Percentiles rank a stretch among this genome's conserved stretches.
Evolutionary conservation across 2,329 filamentous ascomycete genomes (phyloP).

Genomic region (Phyllosticta citribraziliensis): DNA sequence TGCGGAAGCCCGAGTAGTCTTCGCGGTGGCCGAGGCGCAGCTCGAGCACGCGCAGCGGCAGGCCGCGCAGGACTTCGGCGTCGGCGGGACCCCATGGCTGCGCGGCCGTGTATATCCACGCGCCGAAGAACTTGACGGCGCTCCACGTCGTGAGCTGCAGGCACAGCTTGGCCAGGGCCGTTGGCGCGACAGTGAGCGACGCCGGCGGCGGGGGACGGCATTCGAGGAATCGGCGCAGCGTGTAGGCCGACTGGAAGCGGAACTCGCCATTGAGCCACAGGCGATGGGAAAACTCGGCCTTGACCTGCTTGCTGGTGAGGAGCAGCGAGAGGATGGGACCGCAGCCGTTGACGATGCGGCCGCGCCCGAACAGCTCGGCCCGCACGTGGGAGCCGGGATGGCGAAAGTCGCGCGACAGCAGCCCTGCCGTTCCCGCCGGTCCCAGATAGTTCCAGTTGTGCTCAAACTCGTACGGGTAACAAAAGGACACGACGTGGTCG

Average conservation of each 20-base stretch:
- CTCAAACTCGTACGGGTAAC: constrained; percentile 8
- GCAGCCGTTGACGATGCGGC: constrained; percentile 6
- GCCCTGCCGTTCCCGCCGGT: constrained; percentile 1
- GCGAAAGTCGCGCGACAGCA: constrained; percentile 4
- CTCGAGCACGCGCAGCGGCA: background rate
- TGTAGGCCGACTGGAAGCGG: constrained; percentile 1
- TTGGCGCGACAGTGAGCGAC: background rate
- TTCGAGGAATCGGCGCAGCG: constrained; percentile 2
- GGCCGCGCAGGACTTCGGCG: background rate
- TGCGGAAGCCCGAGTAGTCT: background rate
- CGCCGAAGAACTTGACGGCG: constrained; percentile 7
- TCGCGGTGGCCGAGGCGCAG: constrained; percentile 4
- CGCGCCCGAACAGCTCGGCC: constrained; percentile 5
- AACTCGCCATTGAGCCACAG: constrained; percentile 4
- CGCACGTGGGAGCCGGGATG: background rate
- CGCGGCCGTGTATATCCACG: background rate
- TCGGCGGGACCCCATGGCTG: constrained; percentile 3
- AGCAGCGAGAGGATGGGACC: constrained; percentile 2
- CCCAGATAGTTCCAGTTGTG: constrained; percentile 7
- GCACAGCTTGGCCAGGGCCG: background rate
- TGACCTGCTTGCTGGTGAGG: background rate
- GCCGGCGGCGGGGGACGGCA: background rate
- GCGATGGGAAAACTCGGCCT: background rate
- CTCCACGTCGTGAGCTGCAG: constrained; percentile 9
- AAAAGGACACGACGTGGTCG: constrained; percentile 3